These are phyloP conservation scores for Cornus kousa DNA, from an alignment of 148 eudicot genomes.

Conservation along the genomic window DNA sequence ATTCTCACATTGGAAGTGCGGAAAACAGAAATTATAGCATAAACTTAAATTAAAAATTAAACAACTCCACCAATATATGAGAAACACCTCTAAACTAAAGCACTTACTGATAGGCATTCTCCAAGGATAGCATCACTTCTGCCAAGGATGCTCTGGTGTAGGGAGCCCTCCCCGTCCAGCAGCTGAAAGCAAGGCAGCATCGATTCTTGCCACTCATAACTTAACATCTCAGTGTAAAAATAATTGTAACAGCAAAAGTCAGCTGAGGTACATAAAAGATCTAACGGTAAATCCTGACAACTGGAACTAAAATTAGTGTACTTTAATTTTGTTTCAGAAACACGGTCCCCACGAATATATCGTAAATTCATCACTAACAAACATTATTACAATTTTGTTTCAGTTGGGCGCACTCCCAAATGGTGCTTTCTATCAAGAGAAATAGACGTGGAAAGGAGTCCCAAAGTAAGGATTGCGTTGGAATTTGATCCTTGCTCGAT, in stretches of 20 bases:
- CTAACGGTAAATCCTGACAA: slow-evolving; percentile 34
- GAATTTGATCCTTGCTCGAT: too few species aligned
- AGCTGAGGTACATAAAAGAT: background rate
- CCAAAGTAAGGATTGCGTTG: too few species aligned
- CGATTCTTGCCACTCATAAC: slow-evolving; percentile 26
- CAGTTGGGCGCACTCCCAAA: too few species aligned
- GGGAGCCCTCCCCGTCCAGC: slow-evolving; percentile 33
- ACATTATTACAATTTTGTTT: too few species aligned
- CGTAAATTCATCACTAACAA: too few species aligned
- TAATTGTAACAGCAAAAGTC: background rate
- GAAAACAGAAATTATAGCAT: background rate
- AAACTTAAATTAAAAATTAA: background rate
- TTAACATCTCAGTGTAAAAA: slow-evolving; percentile 1
- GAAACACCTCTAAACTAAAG: background rate
- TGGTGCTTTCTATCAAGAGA: too few species aligned
- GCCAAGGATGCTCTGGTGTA: slow-evolving; percentile 48
- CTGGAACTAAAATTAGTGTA: slow-evolving; percentile 40
- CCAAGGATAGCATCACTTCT: slow-evolving; percentile 40
- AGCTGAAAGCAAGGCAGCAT: slow-evolving; percentile 32
- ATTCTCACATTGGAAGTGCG: background rate
- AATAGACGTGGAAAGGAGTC: too few species aligned
- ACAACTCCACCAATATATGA: background rate
- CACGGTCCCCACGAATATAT: too few species aligned
- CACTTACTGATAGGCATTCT: slow-evolving; percentile 39
- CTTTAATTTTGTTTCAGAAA: too few species aligned